These are phyloP conservation scores for Takakia lepidozioides DNA, from an alignment of 225 moss, liverwort and hornwort species.

Conservation along the genomic window DNA sequence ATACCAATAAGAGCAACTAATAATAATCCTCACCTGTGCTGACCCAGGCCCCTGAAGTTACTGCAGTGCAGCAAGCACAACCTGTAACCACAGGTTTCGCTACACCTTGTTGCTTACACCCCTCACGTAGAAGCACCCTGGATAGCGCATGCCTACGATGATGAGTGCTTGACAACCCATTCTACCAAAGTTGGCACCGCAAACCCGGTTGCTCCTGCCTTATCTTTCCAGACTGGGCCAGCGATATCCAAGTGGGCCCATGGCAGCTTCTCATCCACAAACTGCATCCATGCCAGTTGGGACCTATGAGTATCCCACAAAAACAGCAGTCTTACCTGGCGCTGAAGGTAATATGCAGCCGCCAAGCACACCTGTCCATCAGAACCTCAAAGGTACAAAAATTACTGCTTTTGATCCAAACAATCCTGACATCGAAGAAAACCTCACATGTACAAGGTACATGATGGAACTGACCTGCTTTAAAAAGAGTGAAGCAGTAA, in stretches of 20 bases:
- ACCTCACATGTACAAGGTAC: not conserved
- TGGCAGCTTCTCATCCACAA: conserved; percentile 66
- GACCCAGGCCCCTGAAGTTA: no score
- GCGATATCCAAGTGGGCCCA: conserved; percentile 98
- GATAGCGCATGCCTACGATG: conserved; percentile 9
- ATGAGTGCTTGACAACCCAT: conserved; percentile 75
- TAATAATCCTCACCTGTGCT: no score
- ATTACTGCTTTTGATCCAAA: not conserved
- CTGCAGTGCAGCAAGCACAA: no score
- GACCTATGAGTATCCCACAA: no score
- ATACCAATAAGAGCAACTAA: no score
- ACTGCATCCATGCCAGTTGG: conserved; percentile 19
- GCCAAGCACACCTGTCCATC: no score
- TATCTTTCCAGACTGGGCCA: conserved; percentile 91
- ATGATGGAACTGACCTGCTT: conserved; percentile 38
- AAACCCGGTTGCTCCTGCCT: conserved; percentile 75
- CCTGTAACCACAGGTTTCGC: no score
- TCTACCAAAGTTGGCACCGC: conserved; percentile 86
- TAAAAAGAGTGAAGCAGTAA: conserved; percentile 80
- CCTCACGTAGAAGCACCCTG: no score
- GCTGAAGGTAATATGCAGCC: no score
- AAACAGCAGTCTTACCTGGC: no score
- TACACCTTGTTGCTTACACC: no score
- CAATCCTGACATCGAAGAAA: not conserved
- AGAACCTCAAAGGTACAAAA: not conserved